These are phyloP conservation scores for Ceratobasidium papillatum DNA, from an alignment of 1,284 basidiomycete genomes.

Conservation along the genomic window DNA sequence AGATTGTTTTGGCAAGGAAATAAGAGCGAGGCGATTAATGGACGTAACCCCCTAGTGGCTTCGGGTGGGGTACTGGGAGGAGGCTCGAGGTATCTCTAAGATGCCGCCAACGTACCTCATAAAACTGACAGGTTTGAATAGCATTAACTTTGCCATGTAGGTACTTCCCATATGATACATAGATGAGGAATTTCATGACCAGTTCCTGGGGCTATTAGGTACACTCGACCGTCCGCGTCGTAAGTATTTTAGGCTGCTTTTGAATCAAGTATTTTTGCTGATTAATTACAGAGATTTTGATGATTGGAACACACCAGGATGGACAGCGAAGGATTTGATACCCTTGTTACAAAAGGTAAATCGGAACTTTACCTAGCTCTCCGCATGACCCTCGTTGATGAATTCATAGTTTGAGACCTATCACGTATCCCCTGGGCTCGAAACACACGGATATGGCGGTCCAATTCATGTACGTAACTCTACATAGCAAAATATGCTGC, in stretches of 20 bases:
- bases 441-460: constrained; percentile 25
- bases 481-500: neutral
- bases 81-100: constrained; percentile 12
- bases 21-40: neutral
- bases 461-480: constrained; percentile 7
- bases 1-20: constrained; percentile 30
- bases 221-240: neutral
- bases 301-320: constrained; percentile 28
- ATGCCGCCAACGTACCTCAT: no score
- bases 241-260: neutral
- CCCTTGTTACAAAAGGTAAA: constrained; percentile 28
- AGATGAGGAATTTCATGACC: no score
- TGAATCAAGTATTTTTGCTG: neutral
- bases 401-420: constrained; percentile 8
- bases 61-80: constrained; percentile 20
- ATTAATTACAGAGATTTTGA: constrained; percentile 19
- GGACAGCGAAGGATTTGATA: constrained; percentile 9
- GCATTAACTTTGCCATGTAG: constrained; percentile 29
- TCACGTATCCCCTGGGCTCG: constrained; percentile 18
- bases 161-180: neutral
- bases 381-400: neutral
- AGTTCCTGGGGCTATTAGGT: neutral
- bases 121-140: neutral
- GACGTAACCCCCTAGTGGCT: constrained; percentile 1
- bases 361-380: neutral